Evolutionary conservation across 1,139 yeast genomes (phyloP), one percentile per base, ranked within the genome.

Genomic region (Taphrina pruni): DNA sequence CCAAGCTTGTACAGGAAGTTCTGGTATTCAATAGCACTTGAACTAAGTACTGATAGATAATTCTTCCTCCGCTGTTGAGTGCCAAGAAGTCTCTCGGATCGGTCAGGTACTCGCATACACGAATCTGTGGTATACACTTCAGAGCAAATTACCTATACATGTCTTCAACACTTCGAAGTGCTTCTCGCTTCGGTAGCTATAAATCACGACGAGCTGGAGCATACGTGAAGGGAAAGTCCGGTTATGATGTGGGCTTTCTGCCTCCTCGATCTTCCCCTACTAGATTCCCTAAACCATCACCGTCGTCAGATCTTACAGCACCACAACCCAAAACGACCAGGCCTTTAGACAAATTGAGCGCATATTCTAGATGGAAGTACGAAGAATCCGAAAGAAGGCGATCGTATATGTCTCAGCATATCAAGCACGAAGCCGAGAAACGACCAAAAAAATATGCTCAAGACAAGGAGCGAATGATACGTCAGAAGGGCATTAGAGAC

Each of bases 191-290:
- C 35, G 54, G 48, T 32, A 45, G 38, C 26, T 43, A 45, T 17
- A 14, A 46, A 21, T 43, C 62, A 20, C 62, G 62, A 3, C 21
- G 54, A 32, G 62, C 62, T 21, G 62, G 17, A 38, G 41, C 51
- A 6, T 64, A 45, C 36, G 60, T 64, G 8, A 56, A 56, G 12
- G 67, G 67, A 36, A 54, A 64, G 48, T 14, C 32, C 21, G 61
- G 67, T 17, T 45, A 54, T 35, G 61, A 56, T 20, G 54, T 35
- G 8, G 67, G 67, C 46, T 64, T 64, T 26, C 46, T 54, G 21
- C 67, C 67, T n/a, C 32, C 41, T 1, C 56, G 45, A 20, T 41
- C 61, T 3, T 52, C 61, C 14, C 48, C 67, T 39, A 50, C 45
- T 11, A 35, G 61, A 17, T 48, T 26, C 36, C 61, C 67, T 12